Percentiles rank a stretch among this genome's conserved stretches.
Conservation (phyloP, 805 yeast genomes). For the Peterozyma xylosa region DNA sequence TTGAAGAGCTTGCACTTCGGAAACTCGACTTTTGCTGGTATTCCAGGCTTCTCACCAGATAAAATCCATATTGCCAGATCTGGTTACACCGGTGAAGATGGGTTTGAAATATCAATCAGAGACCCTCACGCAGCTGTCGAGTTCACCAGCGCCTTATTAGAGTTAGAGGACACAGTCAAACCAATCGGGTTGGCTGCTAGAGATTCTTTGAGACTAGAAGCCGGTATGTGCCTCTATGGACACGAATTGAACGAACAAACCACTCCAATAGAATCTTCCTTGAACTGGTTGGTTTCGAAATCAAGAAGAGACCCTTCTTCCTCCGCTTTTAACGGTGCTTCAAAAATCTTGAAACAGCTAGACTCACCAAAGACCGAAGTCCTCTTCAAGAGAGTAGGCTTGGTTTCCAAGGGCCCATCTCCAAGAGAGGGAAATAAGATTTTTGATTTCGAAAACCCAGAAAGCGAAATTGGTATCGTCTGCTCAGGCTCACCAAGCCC, state of each 20-base stretch:
- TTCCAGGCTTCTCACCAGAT: conserved; percentile 31
- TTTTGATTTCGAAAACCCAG: conserved; percentile 42
- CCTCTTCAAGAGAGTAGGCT: conserved; percentile 65
- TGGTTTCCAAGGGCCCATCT: conserved; percentile 77
- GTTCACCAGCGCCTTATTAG: conserved; percentile 55
- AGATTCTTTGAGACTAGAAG: conserved; percentile 91
- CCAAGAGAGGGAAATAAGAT: conserved; percentile 78
- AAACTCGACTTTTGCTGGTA: conserved; percentile 40
- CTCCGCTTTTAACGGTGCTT: conserved; percentile 67
- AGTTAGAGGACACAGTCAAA: conserved; percentile 46
- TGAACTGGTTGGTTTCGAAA: conserved; percentile 87
- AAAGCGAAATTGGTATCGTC: conserved; percentile 42
- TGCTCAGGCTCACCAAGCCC: conserved; percentile 60
- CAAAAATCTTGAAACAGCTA: conserved; percentile 62
- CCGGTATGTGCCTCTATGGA: conserved; percentile 97
- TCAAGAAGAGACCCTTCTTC: conserved; percentile 48
- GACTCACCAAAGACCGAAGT: conserved; percentile 49
- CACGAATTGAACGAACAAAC: conserved; percentile 74
- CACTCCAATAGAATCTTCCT: conserved; percentile 84
- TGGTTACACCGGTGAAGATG: conserved; percentile 98
- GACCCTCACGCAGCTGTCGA: conserved; percentile 42
- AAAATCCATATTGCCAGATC: conserved; percentile 81
- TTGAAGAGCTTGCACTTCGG: conserved; percentile 70
- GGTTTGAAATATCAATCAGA: conserved; percentile 85
- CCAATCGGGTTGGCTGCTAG: conserved; percentile 98